These are phyloP conservation scores for Hygrophila difformis DNA, from an alignment of 257 asterid genomes.

Conservation along the genomic window DNA sequence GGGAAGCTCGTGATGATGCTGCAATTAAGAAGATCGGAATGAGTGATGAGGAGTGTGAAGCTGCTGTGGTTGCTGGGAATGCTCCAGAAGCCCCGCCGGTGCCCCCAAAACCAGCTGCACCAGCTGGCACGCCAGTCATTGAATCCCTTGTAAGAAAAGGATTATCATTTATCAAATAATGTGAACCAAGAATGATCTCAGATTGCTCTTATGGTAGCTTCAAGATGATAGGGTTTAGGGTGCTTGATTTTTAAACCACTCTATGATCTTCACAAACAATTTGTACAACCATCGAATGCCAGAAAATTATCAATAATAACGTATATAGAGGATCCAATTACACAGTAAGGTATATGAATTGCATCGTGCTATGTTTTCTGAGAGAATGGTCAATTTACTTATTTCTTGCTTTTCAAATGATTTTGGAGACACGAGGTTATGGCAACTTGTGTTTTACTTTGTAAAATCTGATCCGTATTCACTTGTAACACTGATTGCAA, in stretches of 20 bases:
- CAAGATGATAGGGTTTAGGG: no score
- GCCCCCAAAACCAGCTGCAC: slow-evolving; percentile 63
- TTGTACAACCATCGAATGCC: no score
- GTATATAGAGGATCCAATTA: no score
- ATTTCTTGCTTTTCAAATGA: no score
- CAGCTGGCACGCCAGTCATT: slow-evolving; percentile 64
- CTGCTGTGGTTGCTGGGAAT: slow-evolving; percentile 77
- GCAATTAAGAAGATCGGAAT: slow-evolving; percentile 39
- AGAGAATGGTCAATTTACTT: no score
- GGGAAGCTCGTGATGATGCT: slow-evolving; percentile 28
- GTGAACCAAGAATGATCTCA: not conserved
- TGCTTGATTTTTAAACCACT: no score
- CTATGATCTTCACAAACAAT: no score
- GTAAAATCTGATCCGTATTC: not conserved
- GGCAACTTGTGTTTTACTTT: not conserved
- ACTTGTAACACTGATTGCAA: not conserved
- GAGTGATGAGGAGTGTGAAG: slow-evolving; percentile 75
- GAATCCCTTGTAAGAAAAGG: slow-evolving; percentile 67
- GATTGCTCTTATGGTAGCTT: slow-evolving; percentile 1
- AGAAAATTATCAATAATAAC: no score
- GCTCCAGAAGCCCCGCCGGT: slow-evolving; percentile 85
- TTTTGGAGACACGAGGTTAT: not conserved
- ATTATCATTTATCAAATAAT: slow-evolving; percentile 5
- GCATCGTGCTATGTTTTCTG: no score
- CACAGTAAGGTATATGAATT: no score